Percentiles rank a stretch among this genome's conserved stretches.
These are phyloP conservation scores for Globisporangium sylvaticum DNA, from an alignment of 352 stramenopile genomes.

Conservation along the genomic window DNA sequence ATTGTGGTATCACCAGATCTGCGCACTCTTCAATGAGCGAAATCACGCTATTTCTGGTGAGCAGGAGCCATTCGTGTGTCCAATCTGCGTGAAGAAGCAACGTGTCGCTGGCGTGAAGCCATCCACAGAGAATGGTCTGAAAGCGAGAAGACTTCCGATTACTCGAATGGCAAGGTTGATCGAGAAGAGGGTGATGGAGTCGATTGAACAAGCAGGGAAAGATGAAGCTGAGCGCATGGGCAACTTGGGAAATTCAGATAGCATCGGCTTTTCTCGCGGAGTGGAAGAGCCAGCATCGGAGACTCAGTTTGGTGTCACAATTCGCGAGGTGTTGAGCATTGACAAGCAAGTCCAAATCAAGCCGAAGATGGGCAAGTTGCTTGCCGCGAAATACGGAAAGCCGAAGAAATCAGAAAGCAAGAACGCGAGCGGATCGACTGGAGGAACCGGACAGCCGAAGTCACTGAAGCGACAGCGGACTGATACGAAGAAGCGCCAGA, in stretches of 20 bases:
- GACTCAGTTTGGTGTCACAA: slow-evolving; percentile 79
- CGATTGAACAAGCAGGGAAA: slow-evolving; percentile 69
- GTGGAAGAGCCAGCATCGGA: slow-evolving; percentile 69
- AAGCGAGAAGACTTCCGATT: slow-evolving; percentile 72
- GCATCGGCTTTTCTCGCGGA: slow-evolving; percentile 68
- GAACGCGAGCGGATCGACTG: slow-evolving; percentile 13
- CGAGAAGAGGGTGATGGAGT: slow-evolving; percentile 69
- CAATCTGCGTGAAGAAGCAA: slow-evolving; percentile 85
- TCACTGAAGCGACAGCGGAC: slow-evolving; percentile 65
- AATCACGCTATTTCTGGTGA: slow-evolving; percentile 94
- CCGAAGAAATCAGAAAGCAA: slow-evolving; percentile 38
- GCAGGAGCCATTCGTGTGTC: slow-evolving; percentile 84
- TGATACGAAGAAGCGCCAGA: slow-evolving; percentile 37
- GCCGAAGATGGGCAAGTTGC: slow-evolving; percentile 72
- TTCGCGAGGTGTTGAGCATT: slow-evolving; percentile 81
- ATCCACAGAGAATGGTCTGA: slow-evolving; percentile 77
- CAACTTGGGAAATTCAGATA: slow-evolving; percentile 78
- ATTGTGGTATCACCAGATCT: slow-evolving; percentile 99
- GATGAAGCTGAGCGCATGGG: slow-evolving; percentile 80
- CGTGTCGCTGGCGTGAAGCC: slow-evolving; percentile 65
- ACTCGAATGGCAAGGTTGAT: slow-evolving; percentile 85
- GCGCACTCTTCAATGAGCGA: slow-evolving; percentile 98
- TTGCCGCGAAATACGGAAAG: slow-evolving; percentile 62
- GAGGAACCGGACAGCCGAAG: slow-evolving; percentile 31
- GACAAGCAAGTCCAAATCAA: slow-evolving; percentile 89